Evolutionary conservation across 768 basidiomycete species (phyloP), one percentile per base, ranked within the genome.

Genomic region (Tubosaeta sp.): DNA sequence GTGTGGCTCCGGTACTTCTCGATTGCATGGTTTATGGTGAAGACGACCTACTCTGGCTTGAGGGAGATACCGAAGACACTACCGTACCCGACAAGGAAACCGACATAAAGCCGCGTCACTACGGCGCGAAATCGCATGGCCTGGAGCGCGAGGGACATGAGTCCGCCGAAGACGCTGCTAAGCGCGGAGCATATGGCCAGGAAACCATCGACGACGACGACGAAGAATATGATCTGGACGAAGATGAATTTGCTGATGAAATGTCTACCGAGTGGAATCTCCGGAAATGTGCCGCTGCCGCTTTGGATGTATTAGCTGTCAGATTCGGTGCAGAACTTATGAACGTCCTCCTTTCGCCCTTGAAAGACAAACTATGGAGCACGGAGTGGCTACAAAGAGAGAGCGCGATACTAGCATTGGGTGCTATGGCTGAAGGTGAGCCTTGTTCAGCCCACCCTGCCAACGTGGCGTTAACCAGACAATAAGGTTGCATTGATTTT

Each of bases 221-320:
- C 3, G 91, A 94, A 3, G 88, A 94, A 52, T 84, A 90, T 54
- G 84, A 94, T 59, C 76, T 86, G 56, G 87, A 93, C 56, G 88
- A 92, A 40, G 92, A 94, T 52, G 67, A 70, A 19, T 94, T 95
- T 59, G 93, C 93, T 13, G 96, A 98, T 52, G 96, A 97, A 65
- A 89, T 91, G 78, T 87, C 90, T 10, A 95, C 95, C 2, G 94
- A 98, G 67, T 99, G 96, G 96, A 99, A 98, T 71, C 75, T 98
- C 54, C 81, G 96, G 56, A 99, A 99, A 73, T 99, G 96, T 64
- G 93, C 94, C 2, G 96, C 96, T 0, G 96, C 96, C 1, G 96
- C 96, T 10, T 76, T 99, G 51, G 96, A 99, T 67, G 94, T 99
- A 24, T 81, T 99, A 51, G 93, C 94, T 2, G 93, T 98, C 16